Evolutionary conservation across 306 rosid species (phyloP), one percentile per base, ranked within the genome.

Genomic region (Canavalia gladiata): DNA sequence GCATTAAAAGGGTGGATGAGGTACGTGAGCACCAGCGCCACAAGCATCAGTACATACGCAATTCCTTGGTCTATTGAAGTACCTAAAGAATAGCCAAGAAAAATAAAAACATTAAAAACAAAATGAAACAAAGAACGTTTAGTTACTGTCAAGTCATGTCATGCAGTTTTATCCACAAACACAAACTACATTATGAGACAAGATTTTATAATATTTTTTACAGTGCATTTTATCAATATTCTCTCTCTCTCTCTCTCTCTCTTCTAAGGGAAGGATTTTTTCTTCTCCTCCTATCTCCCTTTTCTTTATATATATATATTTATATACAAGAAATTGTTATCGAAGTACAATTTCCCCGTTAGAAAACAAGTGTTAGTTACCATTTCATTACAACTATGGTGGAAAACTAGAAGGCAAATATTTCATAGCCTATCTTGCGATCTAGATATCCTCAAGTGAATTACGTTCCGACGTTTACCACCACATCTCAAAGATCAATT

Each of bases 21-120:
- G 84, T 94, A 92, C 0, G 98, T 92, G 65, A 94, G 91, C 72
- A 87, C 92, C 84, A 94, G 57, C 7, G 98, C 98, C 86, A 86
- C 85, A 9, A 94, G 71, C 98, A 94, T 94, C 74, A 94, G 75
- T 82, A 86, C 81, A 74, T 89, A 94, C 67, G 97, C 98, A 79
- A 94, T 86, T 47, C 97, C 97, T 85, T 92, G 98, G 87, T 94
- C 98, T 37, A 92, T 89, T 7, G 91, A 82, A 45, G 91, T 89
- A 80, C 97, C 98, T 92, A 87, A 37, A 87, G 87, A 37, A 67
- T 72, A 18, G 8, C 28, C 74, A 59, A 41, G 2, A 41, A 43
- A 60, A 7, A 47, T n/a, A 12, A 8, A 49, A 58, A 18, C 25
- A 47, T 58, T 39, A 39, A 46, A 47, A 62, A 13, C 55, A 60